Conservation (phyloP, 108 stramenopile genomes). For the Parmales sp. region DNA sequence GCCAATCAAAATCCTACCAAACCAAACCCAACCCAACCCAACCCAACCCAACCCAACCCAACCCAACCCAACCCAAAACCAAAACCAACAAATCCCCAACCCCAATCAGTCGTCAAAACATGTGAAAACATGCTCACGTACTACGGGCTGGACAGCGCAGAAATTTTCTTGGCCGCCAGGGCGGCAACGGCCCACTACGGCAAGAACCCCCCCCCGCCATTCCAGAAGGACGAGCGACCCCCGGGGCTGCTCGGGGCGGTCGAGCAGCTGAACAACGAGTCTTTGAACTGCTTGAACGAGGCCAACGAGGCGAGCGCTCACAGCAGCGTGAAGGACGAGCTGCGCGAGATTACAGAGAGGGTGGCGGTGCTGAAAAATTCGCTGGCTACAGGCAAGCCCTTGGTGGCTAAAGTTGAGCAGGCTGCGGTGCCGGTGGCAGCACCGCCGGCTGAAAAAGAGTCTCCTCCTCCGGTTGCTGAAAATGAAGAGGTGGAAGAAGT, state of each 20-base stretch:
- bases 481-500: background rate
- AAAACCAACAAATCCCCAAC: too few species aligned
- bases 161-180: background rate
- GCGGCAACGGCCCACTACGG: background rate
- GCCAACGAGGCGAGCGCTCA: background rate
- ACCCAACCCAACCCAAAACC: background rate
- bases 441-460: background rate
- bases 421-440: background rate
- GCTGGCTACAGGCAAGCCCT: background rate
- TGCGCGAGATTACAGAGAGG: background rate
- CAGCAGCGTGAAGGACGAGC: background rate
- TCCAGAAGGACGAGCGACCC: background rate
- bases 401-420: background rate
- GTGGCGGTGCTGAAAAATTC: background rate
- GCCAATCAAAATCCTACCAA: too few species aligned
- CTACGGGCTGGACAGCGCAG: constrained; percentile 7
- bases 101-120: constrained; percentile 6
- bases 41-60: background rate
- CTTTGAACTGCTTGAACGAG: background rate
- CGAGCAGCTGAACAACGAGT: constrained; percentile 1
- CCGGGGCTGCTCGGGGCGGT: background rate
- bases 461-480: background rate
- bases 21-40: background rate
- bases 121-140: constrained; percentile 10
- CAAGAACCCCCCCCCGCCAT: constrained; percentile 5